Evolutionary conservation across 129 eudicot species (phyloP), one percentile per base, ranked within the genome.

Genomic region (Pseudognaphalium luteoalbum): DNA sequence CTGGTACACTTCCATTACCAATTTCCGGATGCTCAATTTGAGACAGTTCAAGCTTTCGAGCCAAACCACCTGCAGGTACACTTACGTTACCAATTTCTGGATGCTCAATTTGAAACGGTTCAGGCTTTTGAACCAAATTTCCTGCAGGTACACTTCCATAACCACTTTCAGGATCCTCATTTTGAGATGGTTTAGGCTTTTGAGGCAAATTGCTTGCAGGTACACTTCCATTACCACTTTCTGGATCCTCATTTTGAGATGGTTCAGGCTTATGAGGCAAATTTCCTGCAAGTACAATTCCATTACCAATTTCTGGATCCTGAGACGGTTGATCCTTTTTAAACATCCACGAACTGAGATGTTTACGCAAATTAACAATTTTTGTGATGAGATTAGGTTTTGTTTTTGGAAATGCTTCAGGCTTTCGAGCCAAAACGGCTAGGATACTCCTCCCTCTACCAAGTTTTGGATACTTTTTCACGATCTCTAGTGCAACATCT

Each of bases 191-290:
- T 17, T 52, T 29, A 3, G 19, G 33, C 44, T 16, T 0, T 72
- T 8, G 35, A 72, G 51, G 9, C n/a, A 33, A 3, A 54, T 34
- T 34, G 5, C 5, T 20, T 52, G 7, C 52, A 30, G 6, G 51
- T 19, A 25, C 76, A 56, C 1, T 52, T 6, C 65, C 64, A 17
- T 10, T 30, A 19, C 47, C 47, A 52, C 37, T 34, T 34, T 34
- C 6, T 56, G 19, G 51, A 22, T 78, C 72, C 28, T 25, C 28
- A 25, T 70, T 72, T 25, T 17, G 22, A 70, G 82, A 85, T 68
- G 76, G 84, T 25, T 73, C 66, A 16, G 86, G 81, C 56, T 82
- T 85, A 70, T 73, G 56, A 20, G 89, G 82, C 66, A 85, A 52
- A 50, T 71, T 66, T 75, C 83, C 28, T 25, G 28, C 84, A 5